Conservation (phyloP, 148 eudicot species). For the Vaccinium macrocarpon region DNA sequence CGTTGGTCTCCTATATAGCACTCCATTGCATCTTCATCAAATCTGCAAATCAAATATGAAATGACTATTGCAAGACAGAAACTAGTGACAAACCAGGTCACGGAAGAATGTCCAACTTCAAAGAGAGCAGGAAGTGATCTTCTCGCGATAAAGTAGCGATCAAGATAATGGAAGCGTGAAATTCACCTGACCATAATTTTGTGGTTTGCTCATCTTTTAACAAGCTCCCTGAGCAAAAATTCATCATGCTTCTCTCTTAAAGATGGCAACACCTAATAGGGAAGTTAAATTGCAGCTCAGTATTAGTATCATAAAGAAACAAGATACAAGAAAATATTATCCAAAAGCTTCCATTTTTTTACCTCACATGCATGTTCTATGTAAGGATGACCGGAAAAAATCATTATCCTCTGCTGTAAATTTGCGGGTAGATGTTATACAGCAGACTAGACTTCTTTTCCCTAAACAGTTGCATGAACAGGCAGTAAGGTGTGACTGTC, state of each 20-base stretch:
- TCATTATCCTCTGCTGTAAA: too few species aligned
- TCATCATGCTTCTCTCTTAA: constrained; percentile 36
- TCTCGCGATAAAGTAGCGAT: constrained; percentile 38
- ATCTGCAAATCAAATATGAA: background rate
- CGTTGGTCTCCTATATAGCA: too few species aligned
- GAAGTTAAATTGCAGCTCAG: background rate
- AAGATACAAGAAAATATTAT: too few species aligned
- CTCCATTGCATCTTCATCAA: too few species aligned
- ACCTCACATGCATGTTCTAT: too few species aligned
- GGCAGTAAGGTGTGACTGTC: too few species aligned
- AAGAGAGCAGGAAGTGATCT: constrained; percentile 24
- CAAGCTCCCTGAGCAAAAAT: constrained; percentile 40
- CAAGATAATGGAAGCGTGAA: constrained; percentile 38
- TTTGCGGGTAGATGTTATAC: too few species aligned
- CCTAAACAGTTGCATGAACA: too few species aligned
- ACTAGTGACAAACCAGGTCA: constrained; percentile 26
- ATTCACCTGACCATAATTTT: constrained; percentile 43
- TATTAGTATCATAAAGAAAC: background rate
- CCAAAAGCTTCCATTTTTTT: background rate
- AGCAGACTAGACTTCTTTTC: too few species aligned
- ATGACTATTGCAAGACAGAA: background rate
- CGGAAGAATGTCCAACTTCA: constrained; percentile 38
- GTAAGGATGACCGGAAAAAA: too few species aligned
- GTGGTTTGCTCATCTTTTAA: constrained; percentile 36
- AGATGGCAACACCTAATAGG: constrained; percentile 27